Base-by-base conservation (phyloP, 495 filamentous ascomycete genomes). In the Talaromyces trachyspermus region DNA sequence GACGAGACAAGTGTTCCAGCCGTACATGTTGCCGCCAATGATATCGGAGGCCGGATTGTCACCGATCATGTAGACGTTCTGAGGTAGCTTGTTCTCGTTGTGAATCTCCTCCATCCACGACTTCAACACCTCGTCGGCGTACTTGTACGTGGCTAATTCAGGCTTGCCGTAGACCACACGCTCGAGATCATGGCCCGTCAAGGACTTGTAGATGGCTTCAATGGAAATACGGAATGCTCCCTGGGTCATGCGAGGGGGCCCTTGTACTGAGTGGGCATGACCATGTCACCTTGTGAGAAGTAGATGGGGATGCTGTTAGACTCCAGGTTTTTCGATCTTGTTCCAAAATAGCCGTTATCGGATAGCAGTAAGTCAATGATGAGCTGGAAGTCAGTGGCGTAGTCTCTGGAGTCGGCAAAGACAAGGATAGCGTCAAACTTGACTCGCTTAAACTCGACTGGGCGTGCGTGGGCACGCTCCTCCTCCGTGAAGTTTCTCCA, bases 131-230 rank as follows among this genome's bases (percentile, higher is more conserved):
- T 86, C 84, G 47, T 88, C 85, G 43, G 84, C 85, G 65, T 86
- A 89, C 61, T 81, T 85, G 77, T 88, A 88, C 19, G 85, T 87
- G 18, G 85, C 85, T 43, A 76, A 63, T 66, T 89, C 85, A 30
- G 85, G 85, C 74, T 89, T 89, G 55, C 85, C 85, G 66, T 88
- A 89, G 47, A 89, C 81, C n/a, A 85, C 79, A 69, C 85, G 85
- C 76, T 88, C 85, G 10, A 89, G 75, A 37, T 88, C 84, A 2
- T 74, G 70, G 41, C 84, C 85, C 0, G 85, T 86, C 39, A 86
- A 63, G 17, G 83, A 75, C 63, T 83, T 85, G 72, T 86, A 88
- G 75, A 87, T 83, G 47, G 84, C 83, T 63, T 88, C 85, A 40
- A 89, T 72, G 15, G 78, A 75, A 57, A 87, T 84, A 51, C 85